These are phyloP conservation scores for Calycina herbarum DNA, from an alignment of 2,329 filamentous ascomycete genomes.

Conservation along the genomic window DNA sequence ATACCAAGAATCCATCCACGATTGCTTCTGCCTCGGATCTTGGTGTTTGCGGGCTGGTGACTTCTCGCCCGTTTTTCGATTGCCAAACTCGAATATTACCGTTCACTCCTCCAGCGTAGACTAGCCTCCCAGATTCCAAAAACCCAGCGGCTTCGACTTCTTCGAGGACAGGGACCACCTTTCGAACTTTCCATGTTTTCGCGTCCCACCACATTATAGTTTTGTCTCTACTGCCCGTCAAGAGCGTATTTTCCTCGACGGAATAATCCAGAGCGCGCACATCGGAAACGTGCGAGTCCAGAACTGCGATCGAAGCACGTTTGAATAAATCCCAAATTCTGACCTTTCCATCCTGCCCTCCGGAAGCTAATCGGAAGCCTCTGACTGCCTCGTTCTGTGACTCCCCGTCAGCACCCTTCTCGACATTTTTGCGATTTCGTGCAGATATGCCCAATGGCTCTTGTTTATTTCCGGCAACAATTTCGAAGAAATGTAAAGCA, in stretches of 20 bases:
- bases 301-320: slow-evolving; percentile 71
- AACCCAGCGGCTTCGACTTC: slow-evolving; percentile 84
- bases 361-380: slow-evolving; percentile 81
- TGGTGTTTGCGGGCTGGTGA: slow-evolving; percentile 70
- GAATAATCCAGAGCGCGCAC: slow-evolving; percentile 88
- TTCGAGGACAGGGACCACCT: slow-evolving; percentile 82
- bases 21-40: slow-evolving; percentile 66
- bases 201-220: slow-evolving; percentile 92
- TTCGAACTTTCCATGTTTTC: slow-evolving; percentile 77
- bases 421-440: slow-evolving; percentile 48
- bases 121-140: slow-evolving; percentile 65
- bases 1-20: slow-evolving; percentile 67
- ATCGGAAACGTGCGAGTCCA: slow-evolving; percentile 93
- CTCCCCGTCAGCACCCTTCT: slow-evolving; percentile 45
- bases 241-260: slow-evolving; percentile 67
- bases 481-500: slow-evolving; percentile 87
- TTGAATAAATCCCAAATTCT: slow-evolving; percentile 90
- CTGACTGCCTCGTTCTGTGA: slow-evolving; percentile 49
- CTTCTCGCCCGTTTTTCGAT: slow-evolving; percentile 71
- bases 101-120: slow-evolving; percentile 83
- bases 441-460: slow-evolving; percentile 39
- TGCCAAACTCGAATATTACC: slow-evolving; percentile 85
- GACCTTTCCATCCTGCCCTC: slow-evolving; percentile 91
- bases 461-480: slow-evolving; percentile 49
- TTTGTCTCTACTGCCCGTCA: slow-evolving; percentile 89